Evolutionary conservation across 1,284 basidiomycete genomes (phyloP).

Genomic region (Pseudozyma pruni): DNA sequence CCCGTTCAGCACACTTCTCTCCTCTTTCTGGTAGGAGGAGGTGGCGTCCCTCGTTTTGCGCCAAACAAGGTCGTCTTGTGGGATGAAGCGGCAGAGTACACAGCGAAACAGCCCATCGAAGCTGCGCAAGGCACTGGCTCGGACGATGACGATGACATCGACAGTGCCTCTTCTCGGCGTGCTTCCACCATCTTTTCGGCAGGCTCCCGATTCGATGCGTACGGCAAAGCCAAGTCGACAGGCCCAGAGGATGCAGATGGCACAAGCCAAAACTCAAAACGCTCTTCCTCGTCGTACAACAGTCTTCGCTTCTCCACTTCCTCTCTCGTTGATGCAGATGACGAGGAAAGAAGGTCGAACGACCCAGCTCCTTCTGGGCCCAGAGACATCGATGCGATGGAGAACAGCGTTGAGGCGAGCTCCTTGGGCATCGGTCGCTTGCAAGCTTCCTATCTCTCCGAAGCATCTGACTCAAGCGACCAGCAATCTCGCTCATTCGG

Average conservation of each 20-base stretch:
- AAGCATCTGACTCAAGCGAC: not conserved
- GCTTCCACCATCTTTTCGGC: conserved; percentile 58
- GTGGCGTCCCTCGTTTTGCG: conserved; percentile 57
- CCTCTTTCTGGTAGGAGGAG: conserved; percentile 60
- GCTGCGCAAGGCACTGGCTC: conserved; percentile 4
- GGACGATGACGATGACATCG: conserved; percentile 16
- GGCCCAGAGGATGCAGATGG: not conserved
- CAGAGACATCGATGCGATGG: conserved; percentile 1
- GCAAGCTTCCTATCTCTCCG: conserved; percentile 7
- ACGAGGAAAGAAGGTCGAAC: not conserved
- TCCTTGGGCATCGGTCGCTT: conserved; percentile 43
- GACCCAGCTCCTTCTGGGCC: not conserved
- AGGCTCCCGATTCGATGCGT: conserved; percentile 43
- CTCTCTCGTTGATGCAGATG: conserved; percentile 14
- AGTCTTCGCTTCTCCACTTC: conserved; percentile 22
- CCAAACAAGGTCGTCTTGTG: conserved; percentile 63
- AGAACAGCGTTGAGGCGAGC: conserved; percentile 24
- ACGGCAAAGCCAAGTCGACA: conserved; percentile 7
- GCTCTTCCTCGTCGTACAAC: conserved; percentile 6
- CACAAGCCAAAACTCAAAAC: not conserved
- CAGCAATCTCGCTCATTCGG: not conserved
- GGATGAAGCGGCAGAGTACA: conserved; percentile 54
- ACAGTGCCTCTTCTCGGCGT: conserved; percentile 6
- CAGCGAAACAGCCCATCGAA: not conserved
- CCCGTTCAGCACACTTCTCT: conserved; percentile 54